Base-by-base conservation (phyloP, 345 rosid genomes). In the Hibiscus mutabilis region DNA sequence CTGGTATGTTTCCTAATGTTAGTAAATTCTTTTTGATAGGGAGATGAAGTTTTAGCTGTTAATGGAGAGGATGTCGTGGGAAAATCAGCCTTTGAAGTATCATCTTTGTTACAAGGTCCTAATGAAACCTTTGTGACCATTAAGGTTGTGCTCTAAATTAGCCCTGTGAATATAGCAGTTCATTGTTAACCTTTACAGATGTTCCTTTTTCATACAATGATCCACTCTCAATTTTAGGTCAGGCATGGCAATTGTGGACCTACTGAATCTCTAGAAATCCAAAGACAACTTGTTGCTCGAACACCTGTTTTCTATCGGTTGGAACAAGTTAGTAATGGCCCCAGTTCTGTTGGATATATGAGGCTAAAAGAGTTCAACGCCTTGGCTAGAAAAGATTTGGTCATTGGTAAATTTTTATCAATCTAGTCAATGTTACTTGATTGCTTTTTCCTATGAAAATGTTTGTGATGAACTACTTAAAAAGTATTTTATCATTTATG, bases 361-460 rank as follows among this genome's bases (percentile, higher is more conserved):
- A 96, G 84, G 56, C 55, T 94, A 57, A 94, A 89, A 84, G 98
- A 94, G 80, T 94, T 94, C 87, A 94, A 94, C 75, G 97, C 98
- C 3, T 55, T 94, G 83, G 96, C 97, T 42, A 87, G 84, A 80
- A 94, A 94, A 85, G 98, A 94, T 86, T 79, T 94, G 81, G 88
- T 87, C 63, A 83, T 81, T 72, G 98, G 98, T 92, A 85, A 84
- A 19, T 62, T 27, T 70, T 67, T 58, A 60, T 40, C 69, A 27
- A 13, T 72, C 60, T 52, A 11, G 18, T 53, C n/a, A 40, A 52
- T 42, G 40, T 58, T 52, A 15, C 4, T 9, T 70, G 25, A 70
- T 70, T 40, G 53, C 25, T 70, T 9, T 55, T 57, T 40, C 19
- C 19, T 19, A 14, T 70, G 15, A 59, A 40, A 21, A 57, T 70